phyloP scores from a whole-genome alignment of 768 basidiomycete species.

The Mycena polygramma region DNA sequence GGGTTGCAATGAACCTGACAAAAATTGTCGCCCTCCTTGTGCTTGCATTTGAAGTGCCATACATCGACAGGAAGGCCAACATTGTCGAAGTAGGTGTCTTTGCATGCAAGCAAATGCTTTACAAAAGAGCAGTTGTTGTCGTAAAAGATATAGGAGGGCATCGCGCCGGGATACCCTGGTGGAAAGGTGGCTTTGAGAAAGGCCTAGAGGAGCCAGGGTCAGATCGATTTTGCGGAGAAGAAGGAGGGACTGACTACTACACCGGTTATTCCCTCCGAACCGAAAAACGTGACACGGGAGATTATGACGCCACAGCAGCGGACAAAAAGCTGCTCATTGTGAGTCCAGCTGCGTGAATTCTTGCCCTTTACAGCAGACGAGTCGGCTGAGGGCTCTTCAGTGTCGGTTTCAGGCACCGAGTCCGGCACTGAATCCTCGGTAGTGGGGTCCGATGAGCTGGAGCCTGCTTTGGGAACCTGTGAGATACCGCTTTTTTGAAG shows the following conservation, averaged over 20 bases:
- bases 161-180: neutral
- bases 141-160: conserved; percentile 38
- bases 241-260: neutral
- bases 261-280: conserved; percentile 25
- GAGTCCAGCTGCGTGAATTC: no score
- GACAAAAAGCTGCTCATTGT: conserved; percentile 42
- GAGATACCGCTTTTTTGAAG: neutral
- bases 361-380: conserved; percentile 26
- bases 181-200: conserved; percentile 18
- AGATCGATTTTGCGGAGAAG: neutral
- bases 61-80: conserved; percentile 33
- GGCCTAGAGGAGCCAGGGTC: neutral
- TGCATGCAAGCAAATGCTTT: conserved; percentile 8
- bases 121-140: conserved; percentile 42
- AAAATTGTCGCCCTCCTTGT: conserved; percentile 12
- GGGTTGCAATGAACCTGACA: conserved; percentile 33
- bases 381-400: no score
- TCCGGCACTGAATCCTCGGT: no score
- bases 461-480: neutral
- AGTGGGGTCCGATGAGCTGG: neutral
- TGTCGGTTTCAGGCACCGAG: no score
- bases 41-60: conserved; percentile 34
- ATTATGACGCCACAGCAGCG: conserved; percentile 40
- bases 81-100: conserved; percentile 8
- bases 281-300: conserved; percentile 34